Conservation (phyloP, 306 rosid species). For the Vachellia collinsii region DNA sequence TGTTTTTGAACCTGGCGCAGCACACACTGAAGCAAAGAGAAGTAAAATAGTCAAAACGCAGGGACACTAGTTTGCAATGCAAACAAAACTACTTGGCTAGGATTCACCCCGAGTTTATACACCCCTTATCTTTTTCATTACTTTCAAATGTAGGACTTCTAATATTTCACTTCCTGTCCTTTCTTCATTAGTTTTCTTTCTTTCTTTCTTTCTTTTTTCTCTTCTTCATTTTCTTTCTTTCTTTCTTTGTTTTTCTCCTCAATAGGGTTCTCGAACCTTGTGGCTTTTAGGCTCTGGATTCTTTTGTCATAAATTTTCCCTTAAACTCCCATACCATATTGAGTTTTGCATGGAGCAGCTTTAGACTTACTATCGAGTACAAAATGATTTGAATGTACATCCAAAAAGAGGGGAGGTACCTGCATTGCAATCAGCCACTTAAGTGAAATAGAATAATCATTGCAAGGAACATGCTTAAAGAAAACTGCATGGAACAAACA, state of each 20-base stretch:
- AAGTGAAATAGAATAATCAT: conserved; percentile 18
- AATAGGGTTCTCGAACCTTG: not conserved
- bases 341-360: conserved; percentile 28
- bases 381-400: conserved; percentile 80
- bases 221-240: not conserved
- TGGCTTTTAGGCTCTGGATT: not conserved
- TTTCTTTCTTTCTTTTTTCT: not conserved
- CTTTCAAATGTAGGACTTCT: not conserved
- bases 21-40: conserved; percentile 77
- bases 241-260: not conserved
- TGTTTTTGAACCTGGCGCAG: conserved; percentile 99
- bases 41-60: conserved; percentile 11
- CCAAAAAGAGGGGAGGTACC: conserved; percentile 98
- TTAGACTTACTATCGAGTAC: conserved; percentile 97
- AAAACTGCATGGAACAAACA: conserved; percentile 27
- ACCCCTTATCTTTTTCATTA: not conserved
- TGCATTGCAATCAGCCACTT: conserved; percentile 43
- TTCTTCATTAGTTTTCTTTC: not conserved
- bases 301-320: not conserved
- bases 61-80: conserved; percentile 25
- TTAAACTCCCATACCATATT: not conserved
- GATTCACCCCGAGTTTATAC: not conserved
- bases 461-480: conserved; percentile 28
- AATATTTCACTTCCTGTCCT: not conserved
- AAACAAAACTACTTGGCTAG: not conserved